These are phyloP conservation scores for Bertia moriformis DNA, from an alignment of 2,329 filamentous ascomycete species.

Conservation along the genomic window DNA sequence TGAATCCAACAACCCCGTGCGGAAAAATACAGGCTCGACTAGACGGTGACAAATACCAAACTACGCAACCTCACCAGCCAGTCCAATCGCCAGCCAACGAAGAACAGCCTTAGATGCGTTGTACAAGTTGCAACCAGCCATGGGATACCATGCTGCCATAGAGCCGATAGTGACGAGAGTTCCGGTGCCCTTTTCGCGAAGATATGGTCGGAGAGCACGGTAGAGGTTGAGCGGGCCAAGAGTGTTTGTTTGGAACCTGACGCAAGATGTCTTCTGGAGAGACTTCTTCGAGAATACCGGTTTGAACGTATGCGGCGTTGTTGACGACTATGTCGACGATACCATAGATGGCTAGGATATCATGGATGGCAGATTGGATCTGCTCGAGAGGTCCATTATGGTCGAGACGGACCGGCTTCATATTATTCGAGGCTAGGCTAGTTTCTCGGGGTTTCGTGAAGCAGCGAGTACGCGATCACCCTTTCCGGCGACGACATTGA, in stretches of 20 bases:
- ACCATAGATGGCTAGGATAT: not conserved
- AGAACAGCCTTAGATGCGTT: conserved; percentile 18
- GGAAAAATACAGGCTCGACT: too few relatives aligned
- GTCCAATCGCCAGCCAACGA: conserved; percentile 9
- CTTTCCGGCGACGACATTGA: not conserved
- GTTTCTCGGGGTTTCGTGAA: not conserved
- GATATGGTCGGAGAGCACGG: conserved; percentile 17
- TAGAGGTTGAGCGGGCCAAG: conserved; percentile 19
- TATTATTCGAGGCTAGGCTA: not conserved
- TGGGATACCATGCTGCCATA: conserved; percentile 12
- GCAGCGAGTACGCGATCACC: not conserved
- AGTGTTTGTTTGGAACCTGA: conserved; percentile 20
- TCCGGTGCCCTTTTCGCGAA: conserved; percentile 14
- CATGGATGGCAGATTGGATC: not conserved
- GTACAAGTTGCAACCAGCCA: conserved; percentile 14
- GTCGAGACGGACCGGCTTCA: not conserved
- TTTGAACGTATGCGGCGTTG: not conserved
- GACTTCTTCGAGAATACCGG: not conserved
- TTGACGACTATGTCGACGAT: not conserved
- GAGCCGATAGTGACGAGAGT: conserved; percentile 19
- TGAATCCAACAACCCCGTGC: too few relatives aligned
- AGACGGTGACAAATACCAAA: too few relatives aligned
- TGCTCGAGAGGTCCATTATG: not conserved
- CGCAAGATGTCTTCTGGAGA: too few relatives aligned
- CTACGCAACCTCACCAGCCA: too few relatives aligned